These are phyloP conservation scores for Bruguiera gymnorhiza DNA, from an alignment of 345 rosid species.

Conservation along the genomic window DNA sequence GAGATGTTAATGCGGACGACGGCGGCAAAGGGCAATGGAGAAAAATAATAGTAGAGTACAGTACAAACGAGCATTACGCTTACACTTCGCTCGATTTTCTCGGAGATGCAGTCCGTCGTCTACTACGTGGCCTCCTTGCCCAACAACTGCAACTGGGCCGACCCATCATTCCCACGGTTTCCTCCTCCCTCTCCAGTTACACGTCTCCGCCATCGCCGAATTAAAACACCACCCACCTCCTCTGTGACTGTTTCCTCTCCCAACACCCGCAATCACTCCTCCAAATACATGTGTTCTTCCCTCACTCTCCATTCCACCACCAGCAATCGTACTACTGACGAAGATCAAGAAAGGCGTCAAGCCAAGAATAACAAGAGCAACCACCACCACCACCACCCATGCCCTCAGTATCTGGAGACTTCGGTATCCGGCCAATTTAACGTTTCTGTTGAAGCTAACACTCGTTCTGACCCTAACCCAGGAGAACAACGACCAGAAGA, in stretches of 20 bases:
- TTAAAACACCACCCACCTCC: slow-evolving; percentile 11
- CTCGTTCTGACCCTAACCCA: slow-evolving; percentile 30
- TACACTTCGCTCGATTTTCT: no score
- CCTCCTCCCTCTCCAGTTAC: slow-evolving; percentile 31
- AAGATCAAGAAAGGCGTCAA: slow-evolving; percentile 12
- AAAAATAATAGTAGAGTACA: no score
- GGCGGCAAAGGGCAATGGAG: no score
- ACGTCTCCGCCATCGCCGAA: slow-evolving; percentile 30
- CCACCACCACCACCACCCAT: no score
- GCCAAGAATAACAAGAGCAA: not conserved
- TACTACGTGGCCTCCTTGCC: no score
- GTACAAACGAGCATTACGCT: no score
- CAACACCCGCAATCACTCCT: slow-evolving; percentile 26
- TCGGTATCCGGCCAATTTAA: no score
- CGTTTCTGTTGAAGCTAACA: slow-evolving; percentile 2
- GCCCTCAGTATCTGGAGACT: no score
- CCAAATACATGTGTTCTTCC: slow-evolving; percentile 18
- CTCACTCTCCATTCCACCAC: slow-evolving; percentile 32
- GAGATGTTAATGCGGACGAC: no score
- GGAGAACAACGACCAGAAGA: slow-evolving; percentile 16
- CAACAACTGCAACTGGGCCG: slow-evolving; percentile 38
- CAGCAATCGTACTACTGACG: slow-evolving; percentile 39
- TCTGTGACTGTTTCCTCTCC: slow-evolving; percentile 30
- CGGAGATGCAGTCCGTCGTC: no score
- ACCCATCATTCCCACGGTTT: slow-evolving; percentile 20